Conservation (phyloP, 768 basidiomycete species). For the Pulveroboletus ravenelii region DNA sequence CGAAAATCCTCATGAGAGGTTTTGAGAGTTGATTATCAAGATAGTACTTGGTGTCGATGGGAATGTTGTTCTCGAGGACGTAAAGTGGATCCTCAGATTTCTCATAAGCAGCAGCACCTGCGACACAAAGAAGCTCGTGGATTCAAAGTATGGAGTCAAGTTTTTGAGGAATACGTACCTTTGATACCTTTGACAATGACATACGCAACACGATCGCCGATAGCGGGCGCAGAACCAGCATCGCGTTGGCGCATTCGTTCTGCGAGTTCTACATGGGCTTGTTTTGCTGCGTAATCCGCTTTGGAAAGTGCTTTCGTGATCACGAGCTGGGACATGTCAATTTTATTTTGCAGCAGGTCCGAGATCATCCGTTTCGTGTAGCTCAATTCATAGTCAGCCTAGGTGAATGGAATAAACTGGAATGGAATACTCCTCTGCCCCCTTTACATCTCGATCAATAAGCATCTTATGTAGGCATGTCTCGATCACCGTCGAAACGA, state of each 20-base stretch:
- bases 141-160: not conserved
- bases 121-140: not conserved
- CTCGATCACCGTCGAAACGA: constrained; percentile 96
- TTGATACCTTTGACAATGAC: constrained; percentile 97
- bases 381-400: constrained; percentile 38
- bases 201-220: constrained; percentile 98
- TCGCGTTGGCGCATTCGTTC: constrained; percentile 95
- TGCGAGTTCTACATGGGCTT: constrained; percentile 94
- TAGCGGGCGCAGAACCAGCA: constrained; percentile 93
- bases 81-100: constrained; percentile 98
- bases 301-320: constrained; percentile 97
- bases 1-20: constrained; percentile 95
- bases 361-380: constrained; percentile 93
- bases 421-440: constrained; percentile 75
- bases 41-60: constrained; percentile 97
- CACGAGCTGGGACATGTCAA: constrained; percentile 98
- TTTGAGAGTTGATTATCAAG: constrained; percentile 97
- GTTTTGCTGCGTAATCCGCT: constrained; percentile 88
- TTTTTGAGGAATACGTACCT: constrained; percentile 41
- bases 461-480: constrained; percentile 98
- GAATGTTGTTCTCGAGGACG: constrained; percentile 95
- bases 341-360: constrained; percentile 90
- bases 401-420: constrained; percentile 4
- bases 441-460: constrained; percentile 90
- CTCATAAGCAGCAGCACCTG: constrained; percentile 97